Evolutionary conservation across 176 grass and related monocot genomes (phyloP).

Genomic region (Rhynchospora tenuis): DNA sequence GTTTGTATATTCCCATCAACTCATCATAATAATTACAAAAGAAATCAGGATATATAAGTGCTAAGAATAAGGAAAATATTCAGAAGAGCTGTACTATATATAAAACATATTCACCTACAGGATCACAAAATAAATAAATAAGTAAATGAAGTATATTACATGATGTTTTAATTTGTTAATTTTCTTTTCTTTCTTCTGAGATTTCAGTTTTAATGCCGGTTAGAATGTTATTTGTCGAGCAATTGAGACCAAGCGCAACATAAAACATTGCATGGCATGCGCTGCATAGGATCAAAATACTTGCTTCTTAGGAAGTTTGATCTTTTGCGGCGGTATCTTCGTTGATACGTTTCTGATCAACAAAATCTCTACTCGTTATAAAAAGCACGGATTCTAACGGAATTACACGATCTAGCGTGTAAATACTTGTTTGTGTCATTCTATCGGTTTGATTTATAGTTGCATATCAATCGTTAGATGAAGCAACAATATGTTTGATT

Average conservation of each 20-base stretch:
- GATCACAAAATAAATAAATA: too few relatives aligned
- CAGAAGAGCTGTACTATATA: not conserved
- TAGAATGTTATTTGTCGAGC: not conserved
- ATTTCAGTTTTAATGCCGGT: not conserved
- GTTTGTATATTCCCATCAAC: not conserved
- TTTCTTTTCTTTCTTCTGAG: not conserved
- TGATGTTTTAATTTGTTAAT: not conserved
- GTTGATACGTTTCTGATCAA: too few relatives aligned
- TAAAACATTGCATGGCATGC: not conserved
- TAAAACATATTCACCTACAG: too few relatives aligned
- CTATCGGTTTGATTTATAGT: too few relatives aligned
- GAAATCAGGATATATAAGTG: not conserved
- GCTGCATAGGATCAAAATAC: not conserved
- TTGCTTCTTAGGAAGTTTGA: not conserved
- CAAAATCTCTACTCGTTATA: too few relatives aligned
- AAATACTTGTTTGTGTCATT: too few relatives aligned
- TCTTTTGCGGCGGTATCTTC: not conserved
- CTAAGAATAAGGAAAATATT: not conserved
- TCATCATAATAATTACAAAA: not conserved
- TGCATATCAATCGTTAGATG: too few relatives aligned
- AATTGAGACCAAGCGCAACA: not conserved
- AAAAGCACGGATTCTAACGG: too few relatives aligned
- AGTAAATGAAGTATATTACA: not conserved
- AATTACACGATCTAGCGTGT: too few relatives aligned
- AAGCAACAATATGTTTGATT: too few relatives aligned